Conservation (phyloP, 306 rosid species). For the Lotus japonicus region DNA sequence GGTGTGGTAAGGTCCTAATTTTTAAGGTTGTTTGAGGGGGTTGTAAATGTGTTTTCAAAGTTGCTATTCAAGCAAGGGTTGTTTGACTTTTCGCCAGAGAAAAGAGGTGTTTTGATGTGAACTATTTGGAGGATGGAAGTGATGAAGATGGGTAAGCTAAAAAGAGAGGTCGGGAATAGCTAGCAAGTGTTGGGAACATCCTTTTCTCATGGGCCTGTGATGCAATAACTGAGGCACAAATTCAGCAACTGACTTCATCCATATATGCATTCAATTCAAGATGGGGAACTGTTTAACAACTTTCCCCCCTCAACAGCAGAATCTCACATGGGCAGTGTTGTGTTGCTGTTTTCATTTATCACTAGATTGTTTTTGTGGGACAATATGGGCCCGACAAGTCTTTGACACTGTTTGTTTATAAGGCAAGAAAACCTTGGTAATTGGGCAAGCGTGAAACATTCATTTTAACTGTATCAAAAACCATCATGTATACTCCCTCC, state of each 20-base stretch:
- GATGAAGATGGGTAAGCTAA: neutral
- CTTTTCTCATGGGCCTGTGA: conserved; percentile 24
- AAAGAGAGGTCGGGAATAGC: neutral
- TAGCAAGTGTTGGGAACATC: conserved; percentile 30
- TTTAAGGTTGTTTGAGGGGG: conserved; percentile 15
- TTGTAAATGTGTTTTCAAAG: neutral
- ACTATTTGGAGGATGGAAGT: conserved; percentile 30
- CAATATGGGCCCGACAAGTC: neutral
- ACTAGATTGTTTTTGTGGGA: conserved; percentile 5
- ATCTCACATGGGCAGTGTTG: conserved; percentile 26
- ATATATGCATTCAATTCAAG: conserved; percentile 24
- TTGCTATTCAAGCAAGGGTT: neutral
- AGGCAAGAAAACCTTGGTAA: neutral
- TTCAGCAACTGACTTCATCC: conserved; percentile 24
- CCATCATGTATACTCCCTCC: no score
- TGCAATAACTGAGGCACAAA: conserved; percentile 29
- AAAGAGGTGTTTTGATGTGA: conserved; percentile 1
- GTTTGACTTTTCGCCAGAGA: conserved; percentile 9
- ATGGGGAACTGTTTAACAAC: conserved; percentile 19
- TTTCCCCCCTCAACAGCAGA: neutral
- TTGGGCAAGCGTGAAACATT: conserved; percentile 12
- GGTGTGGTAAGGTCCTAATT: conserved; percentile 11
- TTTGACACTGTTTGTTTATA: neutral
- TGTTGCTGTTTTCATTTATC: neutral
- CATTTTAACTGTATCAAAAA: neutral